A percentile compares a stretch with the other conserved stretches of the same genome.
These are phyloP conservation scores for Dinochytrium kinnereticum DNA, from an alignment of 371 early-diverging fungal genomes.

Conservation along the genomic window DNA sequence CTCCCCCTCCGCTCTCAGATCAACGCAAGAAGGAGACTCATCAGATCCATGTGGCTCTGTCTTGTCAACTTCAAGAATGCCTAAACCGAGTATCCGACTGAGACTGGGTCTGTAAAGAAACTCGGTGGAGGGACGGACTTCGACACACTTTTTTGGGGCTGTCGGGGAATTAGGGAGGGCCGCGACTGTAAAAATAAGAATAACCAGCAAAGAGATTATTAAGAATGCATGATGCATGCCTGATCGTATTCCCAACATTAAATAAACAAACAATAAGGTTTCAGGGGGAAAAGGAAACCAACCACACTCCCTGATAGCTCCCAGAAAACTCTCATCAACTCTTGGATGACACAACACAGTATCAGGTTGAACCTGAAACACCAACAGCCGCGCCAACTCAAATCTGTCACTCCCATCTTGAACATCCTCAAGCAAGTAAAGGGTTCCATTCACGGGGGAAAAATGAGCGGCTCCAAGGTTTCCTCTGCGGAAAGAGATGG, in stretches of 20 bases:
- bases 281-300: too few relatives aligned
- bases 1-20: constrained; percentile 16
- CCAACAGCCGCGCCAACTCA: background rate
- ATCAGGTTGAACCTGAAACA: background rate
- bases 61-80: constrained; percentile 21
- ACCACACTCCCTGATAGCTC: background rate
- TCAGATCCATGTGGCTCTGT: background rate
- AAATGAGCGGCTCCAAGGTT: constrained; percentile 13
- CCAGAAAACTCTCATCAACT: constrained; percentile 8
- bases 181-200: constrained; percentile 19
- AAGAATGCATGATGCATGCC: too few relatives aligned
- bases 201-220: background rate
- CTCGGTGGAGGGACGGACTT: constrained; percentile 58
- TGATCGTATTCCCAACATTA: background rate
- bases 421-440: constrained; percentile 20
- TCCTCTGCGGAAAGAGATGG: constrained; percentile 8
- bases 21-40: background rate
- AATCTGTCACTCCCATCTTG: background rate
- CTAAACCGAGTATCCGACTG: constrained; percentile 50
- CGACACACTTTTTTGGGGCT: constrained; percentile 25
- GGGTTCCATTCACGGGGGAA: background rate
- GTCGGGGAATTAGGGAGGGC: constrained; percentile 18
- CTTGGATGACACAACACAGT: background rate
- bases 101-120: constrained; percentile 60
- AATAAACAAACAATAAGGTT: too few relatives aligned